These are phyloP conservation scores for Candida nemodendra DNA, from an alignment of 805 yeast genomes.

Conservation along the genomic window DNA sequence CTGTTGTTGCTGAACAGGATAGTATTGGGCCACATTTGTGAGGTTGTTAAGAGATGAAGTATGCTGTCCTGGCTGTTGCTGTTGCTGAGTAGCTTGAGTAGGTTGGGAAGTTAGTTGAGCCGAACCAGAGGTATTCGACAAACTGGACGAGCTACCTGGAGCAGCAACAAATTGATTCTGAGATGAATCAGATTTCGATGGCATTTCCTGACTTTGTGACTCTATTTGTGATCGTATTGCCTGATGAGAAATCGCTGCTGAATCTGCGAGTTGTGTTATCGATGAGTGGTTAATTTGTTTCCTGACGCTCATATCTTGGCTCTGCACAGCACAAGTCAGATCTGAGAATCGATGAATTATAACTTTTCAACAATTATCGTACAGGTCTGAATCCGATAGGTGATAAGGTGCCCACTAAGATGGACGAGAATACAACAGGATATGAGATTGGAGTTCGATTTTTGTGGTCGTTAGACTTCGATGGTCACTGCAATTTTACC, in stretches of 20 bases:
- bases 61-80: slow-evolving; percentile 16
- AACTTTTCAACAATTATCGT: too few species aligned
- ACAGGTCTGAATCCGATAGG: too few species aligned
- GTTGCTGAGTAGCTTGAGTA: slow-evolving; percentile 5
- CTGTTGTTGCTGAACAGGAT: slow-evolving; percentile 15
- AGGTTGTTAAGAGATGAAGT: slow-evolving; percentile 8
- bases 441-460: too few species aligned
- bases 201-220: not conserved
- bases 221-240: not conserved
- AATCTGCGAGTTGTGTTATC: slow-evolving; percentile 14
- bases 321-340: slow-evolving; percentile 1
- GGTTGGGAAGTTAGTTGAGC: not conserved
- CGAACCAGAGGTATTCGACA: not conserved
- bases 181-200: slow-evolving; percentile 4
- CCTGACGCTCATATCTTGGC: slow-evolving; percentile 6
- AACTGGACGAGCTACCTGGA: not conserved
- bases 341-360: too few species aligned
- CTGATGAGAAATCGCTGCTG: slow-evolving; percentile 1
- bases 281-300: slow-evolving; percentile 11
- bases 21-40: slow-evolving; percentile 17
- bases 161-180: slow-evolving; percentile 10
- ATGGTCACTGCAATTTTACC: too few species aligned
- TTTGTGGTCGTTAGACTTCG: too few species aligned
- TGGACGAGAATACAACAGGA: too few species aligned
- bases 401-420: too few species aligned